phyloP scores from a whole-genome alignment of 306 rosid genomes.

The Myrica gale region DNA sequence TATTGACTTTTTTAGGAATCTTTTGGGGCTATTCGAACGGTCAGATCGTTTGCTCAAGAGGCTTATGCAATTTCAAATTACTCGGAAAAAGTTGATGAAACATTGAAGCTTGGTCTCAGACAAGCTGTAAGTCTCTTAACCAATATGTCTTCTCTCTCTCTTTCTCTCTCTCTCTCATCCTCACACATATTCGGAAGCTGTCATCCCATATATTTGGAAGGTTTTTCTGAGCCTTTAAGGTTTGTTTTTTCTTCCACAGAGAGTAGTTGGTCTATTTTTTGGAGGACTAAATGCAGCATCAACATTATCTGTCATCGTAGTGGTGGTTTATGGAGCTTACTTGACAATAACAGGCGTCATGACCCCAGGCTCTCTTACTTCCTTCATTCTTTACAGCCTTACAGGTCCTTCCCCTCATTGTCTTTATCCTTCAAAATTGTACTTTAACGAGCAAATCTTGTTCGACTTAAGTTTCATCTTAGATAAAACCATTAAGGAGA shows the following conservation, averaged over 20 bases:
- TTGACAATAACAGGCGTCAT: constrained; percentile 42
- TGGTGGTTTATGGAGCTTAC: constrained; percentile 48
- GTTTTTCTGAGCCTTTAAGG: not conserved
- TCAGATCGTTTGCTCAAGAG: constrained; percentile 52
- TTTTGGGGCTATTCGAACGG: constrained; percentile 49
- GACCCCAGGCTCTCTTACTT: constrained; percentile 43
- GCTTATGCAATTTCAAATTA: constrained; percentile 33
- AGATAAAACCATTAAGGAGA: not conserved
- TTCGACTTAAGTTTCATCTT: not conserved
- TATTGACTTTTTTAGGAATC: constrained; percentile 34
- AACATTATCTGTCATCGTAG: constrained; percentile 39
- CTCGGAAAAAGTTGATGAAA: constrained; percentile 49
- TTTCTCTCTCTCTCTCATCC: not conserved
- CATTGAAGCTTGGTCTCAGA: constrained; percentile 43
- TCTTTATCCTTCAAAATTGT: not conserved
- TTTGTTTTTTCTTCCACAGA: constrained; percentile 26
- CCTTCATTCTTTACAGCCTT: constrained; percentile 51
- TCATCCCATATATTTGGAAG: not conserved
- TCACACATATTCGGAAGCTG: not conserved
- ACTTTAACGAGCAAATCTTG: not conserved
- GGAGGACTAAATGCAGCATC: constrained; percentile 51
- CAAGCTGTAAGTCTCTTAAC: constrained; percentile 41
- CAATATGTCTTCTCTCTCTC: not conserved
- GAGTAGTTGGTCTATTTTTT: constrained; percentile 42
- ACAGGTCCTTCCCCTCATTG: constrained; percentile 35